These are phyloP conservation scores for Neofusicoccum laricinum DNA, from an alignment of 2,329 filamentous ascomycete species.

Conservation along the genomic window DNA sequence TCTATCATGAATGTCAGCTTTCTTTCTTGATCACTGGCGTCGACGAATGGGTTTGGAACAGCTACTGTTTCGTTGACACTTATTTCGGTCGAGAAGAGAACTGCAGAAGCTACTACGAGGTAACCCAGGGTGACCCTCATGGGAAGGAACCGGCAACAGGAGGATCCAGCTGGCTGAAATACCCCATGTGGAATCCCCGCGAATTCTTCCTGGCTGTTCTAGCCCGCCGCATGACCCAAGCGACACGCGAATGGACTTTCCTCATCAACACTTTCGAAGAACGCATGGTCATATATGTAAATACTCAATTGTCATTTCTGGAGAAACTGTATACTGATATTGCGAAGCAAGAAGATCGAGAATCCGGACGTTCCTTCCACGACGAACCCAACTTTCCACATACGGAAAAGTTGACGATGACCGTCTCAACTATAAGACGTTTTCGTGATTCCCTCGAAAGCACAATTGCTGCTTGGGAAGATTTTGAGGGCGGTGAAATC, in stretches of 20 bases:
- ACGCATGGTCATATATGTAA: slow-evolving; percentile 1
- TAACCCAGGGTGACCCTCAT: not conserved
- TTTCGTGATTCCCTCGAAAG: not conserved
- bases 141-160: not conserved
- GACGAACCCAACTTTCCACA: not conserved
- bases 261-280: slow-evolving; percentile 5
- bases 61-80: not conserved
- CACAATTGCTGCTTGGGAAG: not conserved
- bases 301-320: not conserved
- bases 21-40: not conserved
- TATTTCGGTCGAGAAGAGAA: not conserved
- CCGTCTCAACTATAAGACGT: not conserved
- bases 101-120: not conserved
- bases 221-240: slow-evolving; percentile 5
- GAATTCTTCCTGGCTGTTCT: slow-evolving; percentile 6
- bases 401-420: not conserved
- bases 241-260: slow-evolving; percentile 9
- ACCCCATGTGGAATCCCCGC: slow-evolving; percentile 8
- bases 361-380: not conserved
- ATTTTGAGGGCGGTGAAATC: not conserved
- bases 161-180: not conserved
- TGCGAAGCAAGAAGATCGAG: not conserved
- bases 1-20: not conserved
- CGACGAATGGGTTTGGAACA: not conserved
- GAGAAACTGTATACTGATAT: not conserved